These are phyloP conservation scores for Fraxinus baroniana DNA, from an alignment of 305 asterid genomes.

Conservation along the genomic window DNA sequence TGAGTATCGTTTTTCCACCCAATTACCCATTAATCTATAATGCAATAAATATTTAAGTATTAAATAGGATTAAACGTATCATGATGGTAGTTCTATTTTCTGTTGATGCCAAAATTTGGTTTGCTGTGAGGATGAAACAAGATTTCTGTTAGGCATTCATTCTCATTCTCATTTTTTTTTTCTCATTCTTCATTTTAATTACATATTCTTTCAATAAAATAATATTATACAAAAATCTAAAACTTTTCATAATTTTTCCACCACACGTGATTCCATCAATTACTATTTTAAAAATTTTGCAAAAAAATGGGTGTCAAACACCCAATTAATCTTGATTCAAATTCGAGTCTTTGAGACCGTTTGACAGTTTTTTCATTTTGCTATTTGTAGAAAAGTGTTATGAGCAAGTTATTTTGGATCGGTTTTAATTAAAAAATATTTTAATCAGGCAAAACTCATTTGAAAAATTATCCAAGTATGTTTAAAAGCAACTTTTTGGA, in stretches of 20 bases:
- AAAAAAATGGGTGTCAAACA: too few relatives aligned
- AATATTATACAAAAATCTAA: too few relatives aligned
- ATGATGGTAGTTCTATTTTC: background rate
- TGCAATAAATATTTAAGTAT: background rate
- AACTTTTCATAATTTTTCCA: too few relatives aligned
- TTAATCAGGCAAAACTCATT: background rate
- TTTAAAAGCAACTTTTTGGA: background rate
- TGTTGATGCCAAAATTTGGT: background rate
- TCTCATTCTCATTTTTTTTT: too few relatives aligned
- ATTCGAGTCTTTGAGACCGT: background rate
- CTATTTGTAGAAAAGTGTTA: background rate
- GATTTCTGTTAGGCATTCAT: too few relatives aligned
- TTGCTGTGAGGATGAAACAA: background rate
- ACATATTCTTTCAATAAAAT: too few relatives aligned
- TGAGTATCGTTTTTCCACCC: slow-evolving; percentile 46
- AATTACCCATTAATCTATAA: slow-evolving; percentile 28
- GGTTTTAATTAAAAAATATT: too few relatives aligned
- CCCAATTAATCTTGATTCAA: too few relatives aligned
- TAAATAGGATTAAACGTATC: too few relatives aligned
- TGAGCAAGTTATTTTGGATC: background rate
- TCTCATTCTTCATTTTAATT: too few relatives aligned
- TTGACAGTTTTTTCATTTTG: background rate
- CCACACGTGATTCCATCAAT: too few relatives aligned
- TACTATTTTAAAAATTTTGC: too few relatives aligned
- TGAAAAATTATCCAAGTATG: background rate